A percentile compares a stretch with the other conserved stretches of the same genome.
phyloP scores from a whole-genome alignment of 148 eudicot species.

The Spergularia bocconei region DNA sequence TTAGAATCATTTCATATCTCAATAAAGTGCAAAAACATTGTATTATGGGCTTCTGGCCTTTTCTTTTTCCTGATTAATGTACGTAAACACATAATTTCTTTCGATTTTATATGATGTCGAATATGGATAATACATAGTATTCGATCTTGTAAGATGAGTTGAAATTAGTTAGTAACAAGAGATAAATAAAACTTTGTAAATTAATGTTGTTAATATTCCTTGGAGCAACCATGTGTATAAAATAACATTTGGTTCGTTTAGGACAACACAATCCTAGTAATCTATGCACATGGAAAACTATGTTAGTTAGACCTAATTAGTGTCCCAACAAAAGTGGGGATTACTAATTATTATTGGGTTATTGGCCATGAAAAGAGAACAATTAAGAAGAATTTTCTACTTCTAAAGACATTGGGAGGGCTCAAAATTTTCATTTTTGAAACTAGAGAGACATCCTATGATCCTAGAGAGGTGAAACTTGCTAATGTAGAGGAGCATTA shows the following conservation, averaged over 20 bases:
- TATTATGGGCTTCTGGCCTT: no score
- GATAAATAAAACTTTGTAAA: no score
- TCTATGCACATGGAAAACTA: slow-evolving; percentile 11
- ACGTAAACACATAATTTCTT: no score
- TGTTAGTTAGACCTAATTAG: not conserved
- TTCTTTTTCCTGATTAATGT: no score
- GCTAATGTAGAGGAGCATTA: slow-evolving; percentile 25
- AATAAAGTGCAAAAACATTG: not conserved
- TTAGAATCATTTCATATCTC: not conserved
- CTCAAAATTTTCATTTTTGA: slow-evolving; percentile 4
- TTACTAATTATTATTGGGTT: not conserved
- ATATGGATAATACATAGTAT: no score
- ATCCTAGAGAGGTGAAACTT: slow-evolving; percentile 13
- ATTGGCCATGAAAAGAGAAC: slow-evolving; percentile 12
- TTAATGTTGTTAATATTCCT: not conserved
- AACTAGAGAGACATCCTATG: slow-evolving; percentile 6
- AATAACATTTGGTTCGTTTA: not conserved
- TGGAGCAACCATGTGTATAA: not conserved
- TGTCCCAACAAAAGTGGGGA: slow-evolving; percentile 1
- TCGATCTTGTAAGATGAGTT: no score
- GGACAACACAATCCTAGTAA: not conserved
- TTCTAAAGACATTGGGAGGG: slow-evolving; percentile 19
- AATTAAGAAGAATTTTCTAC: slow-evolving; percentile 28
- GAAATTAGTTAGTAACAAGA: no score
- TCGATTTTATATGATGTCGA: no score